Evolutionary conservation across 176 grass and related monocot genomes (phyloP).

Genomic region (Carex myosuroides): DNA sequence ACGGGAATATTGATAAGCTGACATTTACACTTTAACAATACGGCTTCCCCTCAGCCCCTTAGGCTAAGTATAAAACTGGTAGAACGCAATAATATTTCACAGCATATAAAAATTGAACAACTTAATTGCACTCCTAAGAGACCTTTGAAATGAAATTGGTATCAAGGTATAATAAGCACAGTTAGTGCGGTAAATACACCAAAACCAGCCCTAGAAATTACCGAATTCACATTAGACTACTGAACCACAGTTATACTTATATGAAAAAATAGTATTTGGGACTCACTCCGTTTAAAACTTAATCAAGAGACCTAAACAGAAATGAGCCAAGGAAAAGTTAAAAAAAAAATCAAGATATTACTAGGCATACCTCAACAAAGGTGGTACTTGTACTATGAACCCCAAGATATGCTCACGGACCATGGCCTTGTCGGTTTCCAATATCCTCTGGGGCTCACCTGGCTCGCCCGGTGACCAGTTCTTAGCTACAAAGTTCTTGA

Average conservation of each 20-base stretch:
- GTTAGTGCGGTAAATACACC: neutral
- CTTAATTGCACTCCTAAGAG: neutral
- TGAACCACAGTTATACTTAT: neutral
- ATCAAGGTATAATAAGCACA: neutral
- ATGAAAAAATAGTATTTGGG: neutral
- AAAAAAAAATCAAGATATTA: constrained; percentile 6
- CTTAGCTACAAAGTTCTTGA: constrained; percentile 95
- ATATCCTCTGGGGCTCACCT: constrained; percentile 53
- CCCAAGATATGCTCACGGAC: constrained; percentile 81
- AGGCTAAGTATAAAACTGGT: constrained; percentile 6
- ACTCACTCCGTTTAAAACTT: neutral
- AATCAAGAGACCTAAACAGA: neutral
- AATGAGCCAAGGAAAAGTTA: neutral
- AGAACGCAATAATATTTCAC: neutral
- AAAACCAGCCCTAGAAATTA: neutral
- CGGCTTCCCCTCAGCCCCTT: neutral
- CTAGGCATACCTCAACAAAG: constrained; percentile 70
- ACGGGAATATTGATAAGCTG: neutral
- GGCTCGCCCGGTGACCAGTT: constrained; percentile 80
- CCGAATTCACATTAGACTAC: neutral
- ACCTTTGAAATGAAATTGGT: neutral
- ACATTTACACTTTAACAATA: constrained; percentile 1
- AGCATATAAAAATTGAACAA: neutral
- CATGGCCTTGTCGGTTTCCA: constrained; percentile 62
- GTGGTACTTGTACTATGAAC: constrained; percentile 85